A percentile compares a stretch with the other conserved stretches of the same genome.
phyloP scores from a whole-genome alignment of 2,329 filamentous ascomycete genomes.

The Grosmannia serpens region DNA sequence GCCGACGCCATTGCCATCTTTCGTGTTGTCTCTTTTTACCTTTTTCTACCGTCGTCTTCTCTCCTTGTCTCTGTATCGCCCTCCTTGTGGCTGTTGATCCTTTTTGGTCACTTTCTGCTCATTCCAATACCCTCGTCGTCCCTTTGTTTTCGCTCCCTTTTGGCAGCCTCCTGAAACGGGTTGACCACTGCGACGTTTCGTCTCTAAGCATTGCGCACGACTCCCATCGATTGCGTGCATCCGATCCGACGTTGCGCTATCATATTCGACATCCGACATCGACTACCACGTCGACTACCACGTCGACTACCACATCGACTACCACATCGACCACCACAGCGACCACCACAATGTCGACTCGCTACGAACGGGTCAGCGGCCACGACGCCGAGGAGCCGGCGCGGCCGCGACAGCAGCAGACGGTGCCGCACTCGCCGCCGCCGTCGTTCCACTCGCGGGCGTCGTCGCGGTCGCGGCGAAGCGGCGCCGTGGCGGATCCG shows the following conservation, averaged over 20 bases:
- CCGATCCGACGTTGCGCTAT: too few relatives aligned
- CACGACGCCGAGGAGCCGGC: constrained; percentile 41
- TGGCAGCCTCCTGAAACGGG: not conserved
- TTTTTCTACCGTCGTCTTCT: not conserved
- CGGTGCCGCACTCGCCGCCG: constrained; percentile 48
- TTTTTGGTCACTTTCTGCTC: constrained; percentile 9
- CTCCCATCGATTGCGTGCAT: too few relatives aligned
- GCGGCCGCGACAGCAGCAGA: constrained; percentile 19
- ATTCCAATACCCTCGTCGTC: not conserved
- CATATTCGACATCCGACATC: not conserved
- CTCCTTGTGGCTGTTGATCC: not conserved
- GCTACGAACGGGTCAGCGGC: constrained; percentile 37
- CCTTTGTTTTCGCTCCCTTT: not conserved
- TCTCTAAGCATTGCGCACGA: too few relatives aligned
- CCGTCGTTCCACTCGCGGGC: constrained; percentile 84
- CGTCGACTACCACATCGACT: too few relatives aligned
- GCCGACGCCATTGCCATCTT: not conserved
- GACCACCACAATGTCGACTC: not conserved
- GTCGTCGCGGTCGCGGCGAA: constrained; percentile 40
- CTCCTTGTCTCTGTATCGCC: not conserved
- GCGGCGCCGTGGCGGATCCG: constrained; percentile 46
- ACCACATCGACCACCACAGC: too few relatives aligned
- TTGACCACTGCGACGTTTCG: too few relatives aligned
- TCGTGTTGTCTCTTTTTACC: not conserved
- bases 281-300: too few relatives aligned